A percentile compares a stretch with the other conserved stretches of the same genome.
Conservation (phyloP, 2,329 filamentous ascomycete genomes). For the Colletotrichum tabaci region DNA sequence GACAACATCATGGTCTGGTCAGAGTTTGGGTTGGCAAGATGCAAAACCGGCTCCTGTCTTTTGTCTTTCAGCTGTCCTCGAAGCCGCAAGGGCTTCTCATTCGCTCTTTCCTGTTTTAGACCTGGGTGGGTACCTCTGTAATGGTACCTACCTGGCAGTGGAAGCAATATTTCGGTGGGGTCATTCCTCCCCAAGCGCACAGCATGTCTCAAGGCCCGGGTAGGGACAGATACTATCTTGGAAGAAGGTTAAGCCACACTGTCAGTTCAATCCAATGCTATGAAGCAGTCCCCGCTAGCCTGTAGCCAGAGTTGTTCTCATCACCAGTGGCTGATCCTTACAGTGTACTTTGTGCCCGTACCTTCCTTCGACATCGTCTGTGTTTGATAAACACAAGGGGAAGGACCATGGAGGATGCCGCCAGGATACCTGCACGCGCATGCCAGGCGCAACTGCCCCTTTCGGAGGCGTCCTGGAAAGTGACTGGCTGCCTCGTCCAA, state of each 20-base stretch:
- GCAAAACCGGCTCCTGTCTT: neutral
- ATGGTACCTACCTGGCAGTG: neutral
- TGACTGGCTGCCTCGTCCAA: conserved; percentile 15
- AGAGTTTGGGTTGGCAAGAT: conserved; percentile 2
- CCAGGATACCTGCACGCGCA: neutral
- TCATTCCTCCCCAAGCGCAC: neutral
- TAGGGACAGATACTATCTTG: neutral
- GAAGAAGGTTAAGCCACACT: neutral
- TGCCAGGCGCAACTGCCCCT: conserved; percentile 13
- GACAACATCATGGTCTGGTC: neutral
- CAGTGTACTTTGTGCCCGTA: no score
- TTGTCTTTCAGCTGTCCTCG: conserved; percentile 31
- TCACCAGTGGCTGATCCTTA: neutral
- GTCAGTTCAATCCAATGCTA: neutral
- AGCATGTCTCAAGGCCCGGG: neutral
- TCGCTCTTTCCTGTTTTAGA: neutral
- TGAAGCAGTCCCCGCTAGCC: neutral
- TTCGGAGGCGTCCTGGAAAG: conserved; percentile 8
- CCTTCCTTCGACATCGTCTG: no score
- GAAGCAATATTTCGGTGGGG: conserved; percentile 13
- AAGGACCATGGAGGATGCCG: conserved; percentile 6
- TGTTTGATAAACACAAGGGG: neutral
- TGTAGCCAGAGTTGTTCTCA: neutral
- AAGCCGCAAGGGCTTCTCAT: conserved; percentile 8
- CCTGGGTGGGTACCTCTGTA: neutral